phyloP scores from a whole-genome alignment of 2,329 filamentous ascomycete genomes.

The Curvularia sp. region DNA sequence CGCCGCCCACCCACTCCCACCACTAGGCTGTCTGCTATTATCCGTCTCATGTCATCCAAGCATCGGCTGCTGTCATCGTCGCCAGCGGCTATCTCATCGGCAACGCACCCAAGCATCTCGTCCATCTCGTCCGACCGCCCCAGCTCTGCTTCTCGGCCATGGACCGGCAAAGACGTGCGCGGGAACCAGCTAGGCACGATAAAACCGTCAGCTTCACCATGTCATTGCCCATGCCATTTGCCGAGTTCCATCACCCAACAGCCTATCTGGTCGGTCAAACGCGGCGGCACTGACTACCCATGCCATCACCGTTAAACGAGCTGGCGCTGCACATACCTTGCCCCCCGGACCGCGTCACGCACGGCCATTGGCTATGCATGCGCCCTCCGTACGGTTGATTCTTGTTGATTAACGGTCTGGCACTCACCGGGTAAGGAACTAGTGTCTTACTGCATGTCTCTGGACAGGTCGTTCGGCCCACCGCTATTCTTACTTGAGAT shows the following conservation, averaged over 20 bases:
- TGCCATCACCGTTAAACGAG: constrained; percentile 13
- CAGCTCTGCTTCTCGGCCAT: neutral
- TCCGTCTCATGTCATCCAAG: neutral
- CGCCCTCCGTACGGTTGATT: constrained; percentile 11
- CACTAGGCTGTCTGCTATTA: neutral
- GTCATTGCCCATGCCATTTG: constrained; percentile 7
- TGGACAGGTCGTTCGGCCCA: constrained; percentile 20
- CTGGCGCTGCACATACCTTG: constrained; percentile 24
- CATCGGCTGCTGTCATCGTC: neutral
- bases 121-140: neutral
- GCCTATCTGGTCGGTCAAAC: constrained; percentile 17
- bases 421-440: constrained; percentile 17
- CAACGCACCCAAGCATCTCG: neutral
- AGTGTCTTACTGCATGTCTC: constrained; percentile 25
- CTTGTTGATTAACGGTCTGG: constrained; percentile 23
- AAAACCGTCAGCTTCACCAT: constrained; percentile 6
- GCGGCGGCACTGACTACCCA: constrained; percentile 13
- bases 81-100: neutral
- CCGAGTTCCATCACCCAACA: constrained; percentile 14
- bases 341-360: constrained; percentile 21
- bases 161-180: constrained; percentile 1
- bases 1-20: neutral
- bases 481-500: constrained; percentile 18
- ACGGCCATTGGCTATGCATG: constrained; percentile 19
- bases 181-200: constrained; percentile 9